These are phyloP conservation scores for Boletus austroedulis DNA, from an alignment of 1,284 basidiomycete species.

Conservation along the genomic window DNA sequence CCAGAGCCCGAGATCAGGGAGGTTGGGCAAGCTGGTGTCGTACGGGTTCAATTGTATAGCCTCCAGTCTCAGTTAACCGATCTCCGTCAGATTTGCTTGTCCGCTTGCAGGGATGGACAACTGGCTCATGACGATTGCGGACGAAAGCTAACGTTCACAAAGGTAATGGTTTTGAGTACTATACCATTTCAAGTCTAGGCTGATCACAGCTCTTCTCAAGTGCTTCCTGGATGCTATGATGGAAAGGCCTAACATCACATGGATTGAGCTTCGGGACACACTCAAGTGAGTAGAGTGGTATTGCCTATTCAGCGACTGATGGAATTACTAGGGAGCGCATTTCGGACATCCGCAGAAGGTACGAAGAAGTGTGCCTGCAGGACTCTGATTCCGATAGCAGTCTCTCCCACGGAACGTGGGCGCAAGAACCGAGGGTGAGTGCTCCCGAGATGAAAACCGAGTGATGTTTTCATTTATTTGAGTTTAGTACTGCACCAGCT, in stretches of 20 bases:
- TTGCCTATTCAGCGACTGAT: neutral
- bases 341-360: slow-evolving; percentile 15
- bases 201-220: slow-evolving; percentile 10
- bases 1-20: slow-evolving; percentile 7
- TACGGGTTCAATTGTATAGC: neutral
- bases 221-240: slow-evolving; percentile 25
- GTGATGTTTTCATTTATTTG: neutral
- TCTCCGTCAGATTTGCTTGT: slow-evolving; percentile 26
- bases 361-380: slow-evolving; percentile 7
- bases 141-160: slow-evolving; percentile 26
- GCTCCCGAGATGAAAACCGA: neutral
- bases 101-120: slow-evolving; percentile 30
- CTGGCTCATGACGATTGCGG: slow-evolving; percentile 21
- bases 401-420: slow-evolving; percentile 1
- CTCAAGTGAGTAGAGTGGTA: slow-evolving; percentile 16
- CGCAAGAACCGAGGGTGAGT: slow-evolving; percentile 26
- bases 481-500: slow-evolving; percentile 14
- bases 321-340: slow-evolving; percentile 11
- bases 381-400: neutral
- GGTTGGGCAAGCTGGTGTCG: slow-evolving; percentile 19
- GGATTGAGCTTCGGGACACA: slow-evolving; percentile 20
- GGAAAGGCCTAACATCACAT: slow-evolving; percentile 19
- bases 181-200: neutral
- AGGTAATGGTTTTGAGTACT: slow-evolving; percentile 14
- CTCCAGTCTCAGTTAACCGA: neutral